These are phyloP conservation scores for Botrytis fragariae DNA, from an alignment of 2,329 filamentous ascomycete species.

Conservation along the genomic window DNA sequence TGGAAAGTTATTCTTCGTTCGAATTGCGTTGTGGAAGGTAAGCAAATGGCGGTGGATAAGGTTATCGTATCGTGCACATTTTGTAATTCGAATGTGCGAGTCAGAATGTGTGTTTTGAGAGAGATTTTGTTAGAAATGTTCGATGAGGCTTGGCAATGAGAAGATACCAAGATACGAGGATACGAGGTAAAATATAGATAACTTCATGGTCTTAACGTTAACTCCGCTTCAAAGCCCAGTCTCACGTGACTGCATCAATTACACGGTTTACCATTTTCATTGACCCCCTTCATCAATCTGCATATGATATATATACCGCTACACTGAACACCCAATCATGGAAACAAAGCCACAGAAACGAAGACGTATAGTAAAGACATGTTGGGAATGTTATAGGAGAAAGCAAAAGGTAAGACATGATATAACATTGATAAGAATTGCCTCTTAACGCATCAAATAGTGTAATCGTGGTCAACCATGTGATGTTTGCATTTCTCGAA, in stretches of 20 bases:
- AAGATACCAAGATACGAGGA: neutral
- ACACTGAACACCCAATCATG: neutral
- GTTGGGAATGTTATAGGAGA: conserved; percentile 49
- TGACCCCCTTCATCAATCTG: neutral
- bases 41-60: neutral
- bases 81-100: neutral
- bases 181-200: neutral
- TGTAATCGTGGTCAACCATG: conserved; percentile 21
- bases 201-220: neutral
- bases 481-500: conserved; percentile 32
- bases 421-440: neutral
- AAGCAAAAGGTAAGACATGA: conserved; percentile 22
- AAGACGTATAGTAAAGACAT: conserved; percentile 57
- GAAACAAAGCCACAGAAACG: conserved; percentile 43
- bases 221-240: neutral
- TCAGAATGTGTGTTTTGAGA: neutral
- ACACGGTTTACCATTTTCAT: neutral
- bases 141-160: neutral
- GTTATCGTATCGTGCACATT: too few species aligned
- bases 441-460: conserved; percentile 2
- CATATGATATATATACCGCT: neutral
- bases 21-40: neutral
- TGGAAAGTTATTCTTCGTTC: neutral
- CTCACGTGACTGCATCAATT: neutral
- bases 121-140: neutral